Conservation (phyloP, 2,329 filamentous ascomycete genomes). For the Colletotrichum tropicale region DNA sequence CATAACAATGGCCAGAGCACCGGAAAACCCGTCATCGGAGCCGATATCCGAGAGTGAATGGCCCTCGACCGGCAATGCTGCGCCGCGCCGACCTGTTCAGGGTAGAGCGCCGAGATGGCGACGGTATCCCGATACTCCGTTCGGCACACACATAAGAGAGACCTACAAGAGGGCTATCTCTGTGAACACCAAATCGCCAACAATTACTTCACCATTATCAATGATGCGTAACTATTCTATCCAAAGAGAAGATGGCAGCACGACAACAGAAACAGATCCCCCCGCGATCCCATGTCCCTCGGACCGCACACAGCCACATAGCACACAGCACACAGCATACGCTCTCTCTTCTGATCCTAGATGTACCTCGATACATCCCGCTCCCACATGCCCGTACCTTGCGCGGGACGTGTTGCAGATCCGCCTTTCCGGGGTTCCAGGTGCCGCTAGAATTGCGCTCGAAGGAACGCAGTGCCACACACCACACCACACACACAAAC, state of each 20-base stretch:
- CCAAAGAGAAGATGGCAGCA: neutral
- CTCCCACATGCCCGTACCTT: conserved; percentile 10
- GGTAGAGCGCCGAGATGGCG: neutral
- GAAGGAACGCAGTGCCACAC: neutral
- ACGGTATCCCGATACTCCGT: neutral
- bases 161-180: too few relatives aligned
- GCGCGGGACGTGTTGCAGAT: conserved; percentile 16
- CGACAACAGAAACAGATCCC: neutral
- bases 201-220: neutral
- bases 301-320: conserved; percentile 4
- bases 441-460: conserved; percentile 9
- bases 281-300: neutral
- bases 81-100: neutral
- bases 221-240: neutral
- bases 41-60: neutral
- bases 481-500: neutral
- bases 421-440: conserved; percentile 15
- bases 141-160: neutral
- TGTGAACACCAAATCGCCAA: neutral
- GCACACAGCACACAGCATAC: neutral
- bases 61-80: neutral
- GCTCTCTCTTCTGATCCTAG: neutral
- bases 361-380: neutral
- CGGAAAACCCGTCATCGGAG: neutral
- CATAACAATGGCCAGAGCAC: neutral